Base-by-base conservation (phyloP, 305 asterid species). In the Euphrasia arctica region DNA sequence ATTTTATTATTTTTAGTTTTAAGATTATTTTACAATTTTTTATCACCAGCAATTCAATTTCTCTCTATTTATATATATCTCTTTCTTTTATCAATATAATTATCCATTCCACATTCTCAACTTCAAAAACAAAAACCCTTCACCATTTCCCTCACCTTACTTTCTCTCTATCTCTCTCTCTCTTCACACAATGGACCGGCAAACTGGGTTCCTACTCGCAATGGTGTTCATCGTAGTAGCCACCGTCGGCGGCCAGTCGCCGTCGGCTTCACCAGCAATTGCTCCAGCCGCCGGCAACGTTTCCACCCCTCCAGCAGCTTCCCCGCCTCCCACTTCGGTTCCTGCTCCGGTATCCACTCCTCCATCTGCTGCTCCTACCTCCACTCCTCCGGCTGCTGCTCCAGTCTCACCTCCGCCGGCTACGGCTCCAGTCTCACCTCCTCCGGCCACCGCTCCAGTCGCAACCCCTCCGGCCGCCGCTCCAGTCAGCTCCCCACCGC, bases 171-270 rank as follows among this genome's bases (percentile, higher is more conserved):
- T 18, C 22, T 18, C 22, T 18, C 22, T 18, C 22, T 18, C 45
- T 45, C 14, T 45, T 14, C 11, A 43, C 14, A 10, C 45, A 11
- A 89, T 89, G 96, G 90, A 77, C 57, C 73, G 73, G 29, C 70
- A 58, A 22, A 49, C 79, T 2, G 70, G 70, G 43, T 60, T 80
- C 9, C 68, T 74, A 0, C 68, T 83, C 1, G 85, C 84, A 70
- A 58, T 84, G 18, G 68, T 81, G 69, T 84, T 87, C 88, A 74
- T 89, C 56, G 80, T 80, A 7, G 70, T 75, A 2, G 81, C 85
- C 32, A 68, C 70, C 58, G 92, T 83, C 73, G 89, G 81, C 6
- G 88, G 86, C 50, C 85, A 77, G 67, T 4, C 52, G 5, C 95
- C 92, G 1, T 60, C 90, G 0, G 58, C 87, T 3, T 76, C 95